Conservation (phyloP, 306 rosid species). For the Elaeagnus macrophylla region DNA sequence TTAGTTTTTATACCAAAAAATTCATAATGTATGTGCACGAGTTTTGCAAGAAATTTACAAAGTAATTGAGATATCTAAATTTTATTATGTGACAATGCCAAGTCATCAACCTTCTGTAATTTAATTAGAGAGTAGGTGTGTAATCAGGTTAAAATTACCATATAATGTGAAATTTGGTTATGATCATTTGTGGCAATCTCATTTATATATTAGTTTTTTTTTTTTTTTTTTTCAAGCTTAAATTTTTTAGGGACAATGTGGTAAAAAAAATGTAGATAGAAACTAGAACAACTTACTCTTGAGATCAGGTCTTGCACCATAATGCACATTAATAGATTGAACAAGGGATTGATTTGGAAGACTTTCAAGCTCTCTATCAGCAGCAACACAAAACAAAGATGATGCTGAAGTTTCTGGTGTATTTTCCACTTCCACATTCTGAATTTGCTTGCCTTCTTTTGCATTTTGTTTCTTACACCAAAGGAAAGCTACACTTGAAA, state of each 20-base stretch:
- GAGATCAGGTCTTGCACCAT: constrained; percentile 35
- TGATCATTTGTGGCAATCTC: too few relatives aligned
- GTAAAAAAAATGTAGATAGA: not conserved
- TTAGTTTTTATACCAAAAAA: not conserved
- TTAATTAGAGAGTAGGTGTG: too few relatives aligned
- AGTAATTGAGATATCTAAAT: too few relatives aligned
- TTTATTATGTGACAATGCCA: too few relatives aligned
- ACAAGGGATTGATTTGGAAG: constrained; percentile 24
- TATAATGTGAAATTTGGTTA: too few relatives aligned
- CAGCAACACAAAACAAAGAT: constrained; percentile 17
- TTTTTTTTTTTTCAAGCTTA: too few relatives aligned
- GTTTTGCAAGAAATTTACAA: too few relatives aligned
- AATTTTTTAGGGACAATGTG: too few relatives aligned
- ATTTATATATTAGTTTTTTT: too few relatives aligned
- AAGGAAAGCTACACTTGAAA: constrained; percentile 23
- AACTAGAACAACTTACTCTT: constrained; percentile 19
- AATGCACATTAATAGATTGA: constrained; percentile 31
- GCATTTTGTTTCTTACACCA: constrained; percentile 29
- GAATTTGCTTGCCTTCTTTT: constrained; percentile 12
- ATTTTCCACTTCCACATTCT: constrained; percentile 4
- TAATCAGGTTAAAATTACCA: too few relatives aligned
- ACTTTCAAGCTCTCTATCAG: constrained; percentile 33
- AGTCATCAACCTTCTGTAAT: too few relatives aligned
- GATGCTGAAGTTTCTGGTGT: not conserved
- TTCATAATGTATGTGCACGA: not conserved